Evolutionary conservation across 2,329 filamentous ascomycete species (phyloP).

Genomic region (Massarina eburnea): DNA sequence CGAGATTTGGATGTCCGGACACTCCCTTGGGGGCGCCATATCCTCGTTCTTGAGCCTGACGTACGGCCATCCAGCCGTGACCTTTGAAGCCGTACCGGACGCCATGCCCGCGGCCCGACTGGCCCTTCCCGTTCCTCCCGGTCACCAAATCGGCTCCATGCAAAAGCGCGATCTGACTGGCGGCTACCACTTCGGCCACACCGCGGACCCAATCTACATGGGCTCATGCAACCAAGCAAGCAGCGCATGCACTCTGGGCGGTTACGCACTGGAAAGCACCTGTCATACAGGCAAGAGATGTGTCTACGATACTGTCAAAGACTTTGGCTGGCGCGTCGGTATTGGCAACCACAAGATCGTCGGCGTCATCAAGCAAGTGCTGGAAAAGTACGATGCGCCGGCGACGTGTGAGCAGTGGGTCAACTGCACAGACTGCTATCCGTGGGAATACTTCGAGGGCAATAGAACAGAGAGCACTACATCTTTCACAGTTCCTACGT

Average conservation of each 20-base stretch:
- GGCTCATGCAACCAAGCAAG: slow-evolving; percentile 90
- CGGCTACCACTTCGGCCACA: slow-evolving; percentile 89
- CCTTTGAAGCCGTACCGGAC: slow-evolving; percentile 91
- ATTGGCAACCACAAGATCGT: slow-evolving; percentile 90
- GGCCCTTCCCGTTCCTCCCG: slow-evolving; percentile 82
- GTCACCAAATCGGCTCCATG: slow-evolving; percentile 68
- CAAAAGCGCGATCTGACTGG: slow-evolving; percentile 68
- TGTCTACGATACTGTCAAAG: slow-evolving; percentile 86
- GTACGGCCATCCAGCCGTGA: slow-evolving; percentile 86
- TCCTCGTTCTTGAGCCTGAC: slow-evolving; percentile 87
- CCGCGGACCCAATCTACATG: slow-evolving; percentile 92
- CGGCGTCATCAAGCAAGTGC: slow-evolving; percentile 82
- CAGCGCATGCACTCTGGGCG: slow-evolving; percentile 84
- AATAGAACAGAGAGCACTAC: slow-evolving; percentile 80
- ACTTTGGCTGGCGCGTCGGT: slow-evolving; percentile 89
- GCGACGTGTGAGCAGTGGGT: slow-evolving; percentile 74
- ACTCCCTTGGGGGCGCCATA: slow-evolving; percentile 89
- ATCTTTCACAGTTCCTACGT: slow-evolving; percentile 38
- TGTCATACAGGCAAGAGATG: slow-evolving; percentile 90
- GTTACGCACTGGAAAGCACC: slow-evolving; percentile 90
- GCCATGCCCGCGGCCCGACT: slow-evolving; percentile 82
- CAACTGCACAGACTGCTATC: slow-evolving; percentile 82
- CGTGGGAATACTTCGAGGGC: slow-evolving; percentile 94
- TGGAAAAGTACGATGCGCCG: slow-evolving; percentile 79
- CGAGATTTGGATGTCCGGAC: slow-evolving; percentile 86